Evolutionary conservation across 495 filamentous ascomycete genomes (phyloP).

Genomic region (Tuber aestivum): DNA sequence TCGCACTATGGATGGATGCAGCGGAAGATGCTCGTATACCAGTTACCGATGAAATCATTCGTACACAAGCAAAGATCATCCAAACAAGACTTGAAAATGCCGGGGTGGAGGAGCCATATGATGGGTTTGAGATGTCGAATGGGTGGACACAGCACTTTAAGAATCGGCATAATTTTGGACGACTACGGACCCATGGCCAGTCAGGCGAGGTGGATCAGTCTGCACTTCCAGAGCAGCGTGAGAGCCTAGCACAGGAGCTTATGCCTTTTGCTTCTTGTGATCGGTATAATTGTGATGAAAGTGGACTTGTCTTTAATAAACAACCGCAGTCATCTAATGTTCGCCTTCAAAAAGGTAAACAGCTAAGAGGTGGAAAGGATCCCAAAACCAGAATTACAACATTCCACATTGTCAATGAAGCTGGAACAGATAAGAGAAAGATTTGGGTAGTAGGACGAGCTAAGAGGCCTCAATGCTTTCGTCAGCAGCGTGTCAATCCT

Average conservation of each 20-base stretch:
- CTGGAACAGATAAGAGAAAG: no score
- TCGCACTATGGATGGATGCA: slow-evolving; percentile 31
- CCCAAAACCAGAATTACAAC: no score
- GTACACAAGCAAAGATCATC: slow-evolving; percentile 24
- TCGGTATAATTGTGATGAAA: no score
- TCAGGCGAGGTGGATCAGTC: slow-evolving; percentile 8
- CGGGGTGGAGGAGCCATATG: slow-evolving; percentile 24
- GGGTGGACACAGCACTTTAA: slow-evolving; percentile 31
- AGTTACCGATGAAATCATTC: slow-evolving; percentile 29
- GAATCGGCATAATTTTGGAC: slow-evolving; percentile 31
- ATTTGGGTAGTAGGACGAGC: no score
- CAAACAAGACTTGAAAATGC: slow-evolving; percentile 13
- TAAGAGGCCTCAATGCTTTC: no score
- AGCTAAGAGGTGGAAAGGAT: no score
- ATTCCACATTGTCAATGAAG: no score
- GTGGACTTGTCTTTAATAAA: no score
- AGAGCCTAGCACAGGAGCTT: slow-evolving; percentile 18
- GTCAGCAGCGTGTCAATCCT: no score
- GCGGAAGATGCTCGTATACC: slow-evolving; percentile 24
- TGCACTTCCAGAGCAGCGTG: slow-evolving; percentile 22
- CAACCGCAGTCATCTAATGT: no score
- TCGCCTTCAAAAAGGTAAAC: no score
- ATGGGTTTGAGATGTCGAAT: slow-evolving; percentile 31
- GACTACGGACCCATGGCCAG: slow-evolving; percentile 27
- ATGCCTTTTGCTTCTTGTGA: slow-evolving; percentile 22